Evolutionary conservation across 225 moss, liverwort and hornwort genomes (phyloP).

Genomic region (Lunularia cruciata): DNA sequence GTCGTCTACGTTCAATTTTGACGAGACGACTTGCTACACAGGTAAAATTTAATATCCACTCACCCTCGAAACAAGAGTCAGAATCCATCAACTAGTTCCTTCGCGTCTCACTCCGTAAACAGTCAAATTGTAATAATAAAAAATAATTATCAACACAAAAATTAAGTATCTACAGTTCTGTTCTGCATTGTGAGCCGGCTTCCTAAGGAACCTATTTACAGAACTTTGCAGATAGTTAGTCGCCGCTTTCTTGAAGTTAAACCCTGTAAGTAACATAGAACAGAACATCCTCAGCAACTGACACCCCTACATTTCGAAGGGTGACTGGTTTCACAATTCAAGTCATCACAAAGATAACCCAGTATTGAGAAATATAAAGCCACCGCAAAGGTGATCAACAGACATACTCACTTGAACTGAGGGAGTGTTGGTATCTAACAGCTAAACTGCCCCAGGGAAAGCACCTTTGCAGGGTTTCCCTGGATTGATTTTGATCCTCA

Average conservation of each 20-base stretch:
- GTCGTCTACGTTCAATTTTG: not conserved
- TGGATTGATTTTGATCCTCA: no score
- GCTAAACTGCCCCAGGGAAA: no score
- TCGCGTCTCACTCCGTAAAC: not conserved
- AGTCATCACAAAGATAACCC: no score
- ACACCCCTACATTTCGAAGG: not conserved
- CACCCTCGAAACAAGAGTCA: not conserved
- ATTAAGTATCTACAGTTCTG: no score
- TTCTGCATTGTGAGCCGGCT: not conserved
- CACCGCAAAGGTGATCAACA: no score
- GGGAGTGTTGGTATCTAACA: no score
- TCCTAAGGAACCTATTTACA: not conserved
- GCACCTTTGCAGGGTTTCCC: no score
- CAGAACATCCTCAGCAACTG: constrained; percentile 16
- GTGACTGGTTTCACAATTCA: not conserved
- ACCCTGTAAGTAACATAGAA: constrained; percentile 19
- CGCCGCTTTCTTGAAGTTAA: constrained; percentile 20
- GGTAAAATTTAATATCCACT: not conserved
- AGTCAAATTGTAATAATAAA: not conserved
- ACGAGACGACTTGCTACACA: not conserved
- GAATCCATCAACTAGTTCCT: not conserved
- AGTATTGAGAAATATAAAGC: no score
- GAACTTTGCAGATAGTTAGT: constrained; percentile 16
- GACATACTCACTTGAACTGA: no score
- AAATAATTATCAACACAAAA: not conserved